Evolutionary conservation across 495 filamentous ascomycete genomes (phyloP).

Genomic region (Umbilicaria muhlenbergii): DNA sequence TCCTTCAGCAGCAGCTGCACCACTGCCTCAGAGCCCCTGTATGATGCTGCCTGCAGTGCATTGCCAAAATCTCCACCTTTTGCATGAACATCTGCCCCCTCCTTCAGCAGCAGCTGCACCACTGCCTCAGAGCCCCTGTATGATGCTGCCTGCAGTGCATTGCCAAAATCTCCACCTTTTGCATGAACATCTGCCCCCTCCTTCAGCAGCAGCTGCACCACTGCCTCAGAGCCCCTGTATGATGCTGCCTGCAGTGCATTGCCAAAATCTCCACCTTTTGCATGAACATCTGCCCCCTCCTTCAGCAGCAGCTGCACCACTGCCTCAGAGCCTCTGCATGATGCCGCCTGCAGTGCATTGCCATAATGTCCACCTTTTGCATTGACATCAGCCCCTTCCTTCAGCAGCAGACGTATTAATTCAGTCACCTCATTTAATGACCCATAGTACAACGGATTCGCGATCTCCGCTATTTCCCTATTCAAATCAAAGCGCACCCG

Average conservation of each 20-base stretch:
- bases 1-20: constrained; percentile 16
- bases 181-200: constrained; percentile 6
- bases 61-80: constrained; percentile 6
- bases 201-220: constrained; percentile 12
- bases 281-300: constrained; percentile 9
- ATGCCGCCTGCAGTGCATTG: constrained; percentile 11
- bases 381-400: constrained; percentile 14
- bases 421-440: constrained; percentile 4
- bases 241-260: constrained; percentile 14
- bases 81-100: constrained; percentile 11
- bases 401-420: constrained; percentile 9
- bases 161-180: constrained; percentile 6
- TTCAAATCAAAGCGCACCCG: too few relatives aligned
- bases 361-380: constrained; percentile 4
- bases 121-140: constrained; percentile 4
- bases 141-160: constrained; percentile 16
- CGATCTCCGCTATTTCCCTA: background rate
- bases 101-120: constrained; percentile 17
- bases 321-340: background rate
- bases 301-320: constrained; percentile 9
- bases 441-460: constrained; percentile 9
- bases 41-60: constrained; percentile 14
- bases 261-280: constrained; percentile 1
- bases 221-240: background rate
- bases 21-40: constrained; percentile 5